Evolutionary conservation across 2,329 filamentous ascomycete genomes (phyloP), one percentile per base, ranked within the genome.

Genomic region (Macrophomina phaseolina): DNA sequence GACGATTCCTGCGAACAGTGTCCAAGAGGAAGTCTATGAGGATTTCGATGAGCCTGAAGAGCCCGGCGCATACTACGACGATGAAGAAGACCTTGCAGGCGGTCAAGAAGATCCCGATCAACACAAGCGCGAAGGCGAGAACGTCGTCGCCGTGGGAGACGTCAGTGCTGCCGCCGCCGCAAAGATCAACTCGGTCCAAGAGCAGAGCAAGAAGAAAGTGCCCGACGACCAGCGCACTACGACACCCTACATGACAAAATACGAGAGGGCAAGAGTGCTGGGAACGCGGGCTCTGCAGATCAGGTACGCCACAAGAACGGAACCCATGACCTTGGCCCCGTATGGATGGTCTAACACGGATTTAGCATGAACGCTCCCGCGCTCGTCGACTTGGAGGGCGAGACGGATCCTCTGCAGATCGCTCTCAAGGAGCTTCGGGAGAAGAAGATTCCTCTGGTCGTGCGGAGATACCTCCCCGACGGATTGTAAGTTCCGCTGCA

Each of bases 161-260:
- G 83, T 83, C n/a, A 78, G 80, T 11, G 77, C 79, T 28, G 74
- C 76, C 4, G 77, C 78, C 16, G 79, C 78, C 34, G 74, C 75
- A 42, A 77, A 78, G 56, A 72, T 77, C 56, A 88, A 88, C 69
- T 85, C 85, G 38, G 83, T 89, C 76, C 81, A 85, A 71, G 83
- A 83, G 71, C 75, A 86, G 69, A 85, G 86, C 76, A 83, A 94
- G 81, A 97, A 96, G 87, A 96, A 93, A 82, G 94, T 99, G 60
- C 87, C 93, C 66, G 91, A 92, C 72, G 91, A 94, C 71, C 88
- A 97, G 81, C 89, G 95, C 73, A 91, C 88, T 30, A 99, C 95
- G 8, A 99, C 95, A 34, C 95, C 94, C 2, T 99, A 97, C 82
- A 97, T 99, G 94, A 99, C 95, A 72, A 99, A 99, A 83, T 99